Evolutionary conservation across 2,329 filamentous ascomycete species (phyloP).

Genomic region (Anthostomella pinea): DNA sequence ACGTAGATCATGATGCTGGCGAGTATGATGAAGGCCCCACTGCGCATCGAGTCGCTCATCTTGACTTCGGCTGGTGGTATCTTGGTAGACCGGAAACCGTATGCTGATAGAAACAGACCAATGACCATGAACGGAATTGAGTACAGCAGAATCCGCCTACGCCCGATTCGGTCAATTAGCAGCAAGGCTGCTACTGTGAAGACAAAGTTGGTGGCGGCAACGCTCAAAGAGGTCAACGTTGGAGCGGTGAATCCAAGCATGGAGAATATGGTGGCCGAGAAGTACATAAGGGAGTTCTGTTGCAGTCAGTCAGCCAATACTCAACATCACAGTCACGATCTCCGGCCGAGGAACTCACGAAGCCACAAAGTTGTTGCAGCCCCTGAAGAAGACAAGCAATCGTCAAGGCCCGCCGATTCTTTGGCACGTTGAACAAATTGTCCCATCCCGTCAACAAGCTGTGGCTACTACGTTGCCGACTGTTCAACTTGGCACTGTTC

Average conservation of each 20-base stretch:
- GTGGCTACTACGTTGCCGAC: slow-evolving; percentile 26
- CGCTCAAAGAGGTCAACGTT: slow-evolving; percentile 74
- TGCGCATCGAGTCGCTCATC: slow-evolving; percentile 23
- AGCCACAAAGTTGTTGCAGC: slow-evolving; percentile 84
- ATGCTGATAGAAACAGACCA: slow-evolving; percentile 67
- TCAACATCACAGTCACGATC: slow-evolving; percentile 2
- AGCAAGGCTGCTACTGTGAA: slow-evolving; percentile 74
- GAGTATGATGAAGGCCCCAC: slow-evolving; percentile 59
- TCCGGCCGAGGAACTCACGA: too few species aligned
- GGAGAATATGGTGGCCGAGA: slow-evolving; percentile 77
- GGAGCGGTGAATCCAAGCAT: slow-evolving; percentile 75
- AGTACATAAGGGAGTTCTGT: slow-evolving; percentile 89
- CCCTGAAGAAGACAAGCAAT: slow-evolving; percentile 87
- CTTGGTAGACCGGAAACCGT: slow-evolving; percentile 67
- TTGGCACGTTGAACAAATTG: slow-evolving; percentile 55
- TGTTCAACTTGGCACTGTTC: slow-evolving; percentile 42
- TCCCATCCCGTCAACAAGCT: slow-evolving; percentile 46
- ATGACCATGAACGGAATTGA: slow-evolving; percentile 82
- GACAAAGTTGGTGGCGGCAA: slow-evolving; percentile 79
- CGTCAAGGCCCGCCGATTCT: slow-evolving; percentile 70
- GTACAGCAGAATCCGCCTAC: slow-evolving; percentile 74
- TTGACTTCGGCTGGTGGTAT: slow-evolving; percentile 31
- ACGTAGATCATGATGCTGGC: slow-evolving; percentile 79
- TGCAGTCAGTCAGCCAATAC: neutral
- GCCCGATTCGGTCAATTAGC: slow-evolving; percentile 75